phyloP scores from a whole-genome alignment of 768 basidiomycete species.

The Phlebiopsis gigantea region DNA sequence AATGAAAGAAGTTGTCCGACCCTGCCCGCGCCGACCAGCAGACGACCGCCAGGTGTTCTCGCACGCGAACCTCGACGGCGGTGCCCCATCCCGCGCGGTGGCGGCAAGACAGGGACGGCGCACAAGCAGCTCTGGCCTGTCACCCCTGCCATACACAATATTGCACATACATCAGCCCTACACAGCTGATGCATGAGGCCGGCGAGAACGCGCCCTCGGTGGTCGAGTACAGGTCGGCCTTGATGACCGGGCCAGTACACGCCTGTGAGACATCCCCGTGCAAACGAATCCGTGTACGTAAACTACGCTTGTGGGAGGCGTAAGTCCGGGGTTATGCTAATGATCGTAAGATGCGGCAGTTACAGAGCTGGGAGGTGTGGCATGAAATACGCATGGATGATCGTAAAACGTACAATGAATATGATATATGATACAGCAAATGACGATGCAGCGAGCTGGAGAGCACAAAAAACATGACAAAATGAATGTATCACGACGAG shows the following conservation, averaged over 20 bases:
- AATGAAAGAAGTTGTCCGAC: background rate
- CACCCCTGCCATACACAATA: background rate
- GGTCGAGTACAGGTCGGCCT: background rate
- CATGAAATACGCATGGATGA: background rate
- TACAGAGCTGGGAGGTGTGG: background rate
- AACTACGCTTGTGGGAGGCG: background rate
- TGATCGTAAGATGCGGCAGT: background rate
- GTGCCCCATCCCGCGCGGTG: too few relatives aligned
- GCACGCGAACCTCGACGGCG: background rate
- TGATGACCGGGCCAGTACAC: background rate
- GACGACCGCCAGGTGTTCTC: too few relatives aligned
- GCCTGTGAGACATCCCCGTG: background rate
- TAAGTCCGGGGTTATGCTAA: background rate
- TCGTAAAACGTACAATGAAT: slow-evolving; percentile 4
- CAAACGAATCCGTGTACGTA: too few relatives aligned
- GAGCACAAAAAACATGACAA: background rate
- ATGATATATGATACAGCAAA: slow-evolving; percentile 13
- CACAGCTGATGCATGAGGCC: background rate
- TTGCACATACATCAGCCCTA: background rate
- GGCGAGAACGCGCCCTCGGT: too few relatives aligned
- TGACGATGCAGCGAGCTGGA: background rate
- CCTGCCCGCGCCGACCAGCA: too few relatives aligned
- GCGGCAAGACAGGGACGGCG: too few relatives aligned
- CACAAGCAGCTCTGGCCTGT: background rate
- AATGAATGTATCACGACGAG: slow-evolving; percentile 6